phyloP scores from a whole-genome alignment of 495 filamentous ascomycete genomes.

The Xylaria flabelliformis region DNA sequence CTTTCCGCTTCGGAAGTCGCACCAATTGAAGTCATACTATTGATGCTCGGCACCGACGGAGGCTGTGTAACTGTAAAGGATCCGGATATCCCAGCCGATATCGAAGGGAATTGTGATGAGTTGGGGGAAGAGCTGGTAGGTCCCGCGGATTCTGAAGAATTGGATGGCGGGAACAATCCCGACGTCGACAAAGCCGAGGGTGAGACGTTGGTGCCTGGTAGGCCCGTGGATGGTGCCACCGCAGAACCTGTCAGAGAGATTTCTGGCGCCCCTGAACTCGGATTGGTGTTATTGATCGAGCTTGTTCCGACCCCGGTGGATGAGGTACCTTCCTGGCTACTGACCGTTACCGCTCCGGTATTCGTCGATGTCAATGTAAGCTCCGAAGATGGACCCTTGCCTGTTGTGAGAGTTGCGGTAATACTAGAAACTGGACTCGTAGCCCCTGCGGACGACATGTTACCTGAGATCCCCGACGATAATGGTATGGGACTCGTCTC shows the following conservation, averaged over 20 bases:
- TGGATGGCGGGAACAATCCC: conserved; percentile 38
- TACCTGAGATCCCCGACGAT: conserved; percentile 1
- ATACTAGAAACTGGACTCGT: neutral
- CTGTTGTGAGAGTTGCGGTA: neutral
- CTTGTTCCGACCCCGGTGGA: neutral
- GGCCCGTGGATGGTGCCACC: conserved; percentile 11
- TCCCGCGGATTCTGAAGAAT: conserved; percentile 31
- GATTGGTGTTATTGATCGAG: neutral
- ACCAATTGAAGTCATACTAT: neutral
- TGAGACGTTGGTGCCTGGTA: neutral
- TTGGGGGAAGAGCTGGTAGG: conserved; percentile 29
- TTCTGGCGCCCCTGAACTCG: conserved; percentile 7
- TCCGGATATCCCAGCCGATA: conserved; percentile 18
- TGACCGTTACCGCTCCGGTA: conserved; percentile 3
- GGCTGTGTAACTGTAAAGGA: conserved; percentile 26
- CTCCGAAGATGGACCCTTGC: neutral
- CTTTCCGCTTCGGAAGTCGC: conserved; percentile 27
- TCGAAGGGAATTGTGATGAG: conserved; percentile 17
- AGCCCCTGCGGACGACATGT: neutral
- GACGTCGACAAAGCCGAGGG: conserved; percentile 28
- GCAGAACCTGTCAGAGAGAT: conserved; percentile 5
- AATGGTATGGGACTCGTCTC: neutral
- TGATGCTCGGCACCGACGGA: conserved; percentile 18
- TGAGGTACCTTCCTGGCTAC: conserved; percentile 1
- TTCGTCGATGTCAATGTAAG: conserved; percentile 4